These are phyloP conservation scores for Tubosaeta brunneosetosa DNA, from an alignment of 768 basidiomycete species.

Conservation along the genomic window DNA sequence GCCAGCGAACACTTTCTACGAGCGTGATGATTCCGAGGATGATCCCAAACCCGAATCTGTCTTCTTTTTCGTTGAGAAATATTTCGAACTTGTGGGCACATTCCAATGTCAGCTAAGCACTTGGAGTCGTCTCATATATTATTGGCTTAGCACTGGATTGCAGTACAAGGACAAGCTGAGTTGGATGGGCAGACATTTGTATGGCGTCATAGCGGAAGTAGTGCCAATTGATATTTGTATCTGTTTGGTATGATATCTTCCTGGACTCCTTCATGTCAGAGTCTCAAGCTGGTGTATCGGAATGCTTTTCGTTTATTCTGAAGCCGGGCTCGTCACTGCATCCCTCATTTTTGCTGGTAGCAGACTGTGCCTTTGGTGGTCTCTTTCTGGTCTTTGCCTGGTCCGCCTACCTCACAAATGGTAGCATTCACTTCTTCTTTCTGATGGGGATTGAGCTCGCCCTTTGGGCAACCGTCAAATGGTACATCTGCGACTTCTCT, in stretches of 20 bases:
- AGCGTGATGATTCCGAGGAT: conserved; percentile 18
- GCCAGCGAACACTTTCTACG: conserved; percentile 6
- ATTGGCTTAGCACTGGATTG: conserved; percentile 2
- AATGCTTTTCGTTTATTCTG: conserved; percentile 55
- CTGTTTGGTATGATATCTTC: not conserved
- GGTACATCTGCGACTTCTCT: conserved; percentile 40
- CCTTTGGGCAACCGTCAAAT: conserved; percentile 79
- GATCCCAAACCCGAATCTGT: conserved; percentile 32
- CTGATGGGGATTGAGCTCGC: conserved; percentile 62
- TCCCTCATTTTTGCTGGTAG: conserved; percentile 58
- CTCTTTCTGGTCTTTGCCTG: conserved; percentile 57
- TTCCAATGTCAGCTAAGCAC: conserved; percentile 41
- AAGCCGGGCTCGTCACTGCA: conserved; percentile 74
- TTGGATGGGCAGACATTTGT: conserved; percentile 3
- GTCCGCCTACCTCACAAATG: conserved; percentile 56
- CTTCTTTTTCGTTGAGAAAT: conserved; percentile 42
- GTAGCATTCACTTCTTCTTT: conserved; percentile 63
- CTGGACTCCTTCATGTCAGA: conserved; percentile 11
- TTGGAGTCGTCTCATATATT: not conserved
- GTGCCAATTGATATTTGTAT: conserved; percentile 18
- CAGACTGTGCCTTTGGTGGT: conserved; percentile 56
- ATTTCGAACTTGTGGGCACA: conserved; percentile 49
- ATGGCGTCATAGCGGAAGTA: conserved; percentile 13
- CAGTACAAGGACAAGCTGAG: conserved; percentile 10
- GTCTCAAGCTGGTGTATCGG: conserved; percentile 11